These are phyloP conservation scores for Podila epicladia DNA, from an alignment of 192 early-diverging fungal species.

Conservation along the genomic window DNA sequence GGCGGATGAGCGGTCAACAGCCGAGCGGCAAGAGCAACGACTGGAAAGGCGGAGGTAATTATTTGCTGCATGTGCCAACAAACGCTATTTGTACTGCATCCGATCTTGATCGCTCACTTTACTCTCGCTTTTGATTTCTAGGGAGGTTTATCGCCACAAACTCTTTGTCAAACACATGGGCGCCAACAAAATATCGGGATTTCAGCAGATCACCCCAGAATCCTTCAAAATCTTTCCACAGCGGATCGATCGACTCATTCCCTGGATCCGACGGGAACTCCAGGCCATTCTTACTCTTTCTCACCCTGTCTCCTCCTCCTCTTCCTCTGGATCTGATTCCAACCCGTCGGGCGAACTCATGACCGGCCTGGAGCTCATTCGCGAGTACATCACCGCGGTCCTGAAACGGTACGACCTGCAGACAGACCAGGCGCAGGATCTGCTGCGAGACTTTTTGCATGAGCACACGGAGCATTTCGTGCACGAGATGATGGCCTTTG, in stretches of 20 bases:
- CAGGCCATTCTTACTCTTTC: slow-evolving; percentile 18
- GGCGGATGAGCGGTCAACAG: slow-evolving; percentile 3
- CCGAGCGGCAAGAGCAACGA: slow-evolving; percentile 11
- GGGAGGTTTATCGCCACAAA: slow-evolving; percentile 27
- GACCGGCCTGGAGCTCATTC: slow-evolving; percentile 30
- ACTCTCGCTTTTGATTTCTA: not conserved
- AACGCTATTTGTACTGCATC: too few species aligned
- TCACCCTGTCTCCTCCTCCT: not conserved
- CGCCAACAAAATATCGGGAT: slow-evolving; percentile 35
- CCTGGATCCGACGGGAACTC: slow-evolving; percentile 41
- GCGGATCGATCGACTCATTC: slow-evolving; percentile 25
- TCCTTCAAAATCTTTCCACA: slow-evolving; percentile 28
- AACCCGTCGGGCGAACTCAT: not conserved
- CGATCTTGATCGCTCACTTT: too few species aligned
- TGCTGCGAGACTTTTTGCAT: slow-evolving; percentile 29
- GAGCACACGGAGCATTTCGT: slow-evolving; percentile 44
- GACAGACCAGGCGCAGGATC: slow-evolving; percentile 30
- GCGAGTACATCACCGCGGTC: slow-evolving; percentile 37
- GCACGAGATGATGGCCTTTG: slow-evolving; percentile 39
- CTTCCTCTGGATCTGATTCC: not conserved
- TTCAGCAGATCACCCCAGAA: slow-evolving; percentile 37
- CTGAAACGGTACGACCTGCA: slow-evolving; percentile 35
- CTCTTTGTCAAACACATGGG: slow-evolving; percentile 38
- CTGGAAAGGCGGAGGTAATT: slow-evolving; percentile 29
- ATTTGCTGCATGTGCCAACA: not conserved